Base-by-base conservation (phyloP, 192 early-diverging fungal species). In the Backusella sp. region DNA sequence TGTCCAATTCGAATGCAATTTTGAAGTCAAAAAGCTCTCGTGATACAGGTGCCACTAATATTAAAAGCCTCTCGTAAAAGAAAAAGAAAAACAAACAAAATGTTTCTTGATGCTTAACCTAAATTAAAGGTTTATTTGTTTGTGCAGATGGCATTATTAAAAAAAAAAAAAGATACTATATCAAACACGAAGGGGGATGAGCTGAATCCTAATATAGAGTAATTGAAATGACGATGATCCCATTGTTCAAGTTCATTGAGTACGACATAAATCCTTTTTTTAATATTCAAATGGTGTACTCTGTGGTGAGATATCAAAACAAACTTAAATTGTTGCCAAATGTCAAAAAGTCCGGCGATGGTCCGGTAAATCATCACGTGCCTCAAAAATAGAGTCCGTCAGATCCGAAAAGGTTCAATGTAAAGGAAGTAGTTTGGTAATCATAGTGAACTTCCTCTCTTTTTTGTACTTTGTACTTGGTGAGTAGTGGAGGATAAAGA, bases 391-490 rank as follows among this genome's bases (percentile, higher is more conserved):
- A 62, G 23, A 62, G 56, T 62, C 56, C 56, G 56, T 62, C 56
- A 62, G 9, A 28, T 14, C 56, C 56, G 56, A 62, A 62, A 39
- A 62, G 21, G 23, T 62, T 23, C 56, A 26, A 62, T 62, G 56
- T 62, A 62, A 62, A 62, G 56, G 56, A 62, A 62, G 26, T 62
- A 28, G 23, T 8, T 28, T 11, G 56, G 12, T 28, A n/a, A 62
- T 28, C 23, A 62, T 62, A 28, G 19, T 12, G 56, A 71, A 71
- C 73, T 32, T 74, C 62, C 73, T 74, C 65, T 74, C 41, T 74
- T 66, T 74, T 67, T 66, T 65, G 65, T 74, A 66, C 65, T 74
- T 74, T 46, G 73, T 74, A 66, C 41, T 74, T 74, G 73, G 73
- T 74, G 62, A 74, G 73, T 46, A 26, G 9, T 21, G 21, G 21